Percentiles rank a stretch among this genome's conserved stretches.
These are phyloP conservation scores for Straminergon stramineum DNA, from an alignment of 225 moss, liverwort and hornwort genomes.

Conservation along the genomic window DNA sequence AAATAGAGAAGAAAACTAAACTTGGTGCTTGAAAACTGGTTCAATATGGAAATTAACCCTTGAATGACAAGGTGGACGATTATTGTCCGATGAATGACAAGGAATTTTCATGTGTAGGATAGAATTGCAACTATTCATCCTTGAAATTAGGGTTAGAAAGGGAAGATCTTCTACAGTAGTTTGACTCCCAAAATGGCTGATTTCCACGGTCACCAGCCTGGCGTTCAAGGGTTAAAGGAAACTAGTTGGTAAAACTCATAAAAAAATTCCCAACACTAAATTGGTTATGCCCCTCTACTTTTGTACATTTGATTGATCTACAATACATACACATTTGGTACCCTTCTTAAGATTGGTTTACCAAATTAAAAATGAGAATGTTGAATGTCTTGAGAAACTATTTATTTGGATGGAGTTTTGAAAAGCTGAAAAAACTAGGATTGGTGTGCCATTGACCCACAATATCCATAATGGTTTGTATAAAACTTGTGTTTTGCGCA, in stretches of 20 bases:
- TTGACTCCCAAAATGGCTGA: too few species aligned
- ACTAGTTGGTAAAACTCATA: not conserved
- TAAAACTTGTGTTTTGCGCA: not conserved
- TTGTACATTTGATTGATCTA: not conserved
- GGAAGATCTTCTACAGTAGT: too few species aligned
- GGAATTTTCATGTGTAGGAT: too few species aligned
- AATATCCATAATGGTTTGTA: not conserved
- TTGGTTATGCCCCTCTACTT: fast-evolving
- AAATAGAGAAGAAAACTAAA: not conserved
- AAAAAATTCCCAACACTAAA: fast-evolving
- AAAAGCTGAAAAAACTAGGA: not conserved
- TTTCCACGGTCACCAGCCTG: too few species aligned
- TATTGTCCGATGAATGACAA: too few species aligned
- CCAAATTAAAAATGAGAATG: not conserved
- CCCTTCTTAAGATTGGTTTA: fast-evolving
- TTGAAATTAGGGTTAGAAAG: too few species aligned
- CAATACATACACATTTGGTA: not conserved
- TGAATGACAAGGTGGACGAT: too few species aligned
- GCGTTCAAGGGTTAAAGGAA: too few species aligned
- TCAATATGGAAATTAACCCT: not conserved
- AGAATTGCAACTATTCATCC: too few species aligned
- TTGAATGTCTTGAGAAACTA: not conserved
- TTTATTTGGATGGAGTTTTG: not conserved
- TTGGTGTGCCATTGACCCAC: not conserved
- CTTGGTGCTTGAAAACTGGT: fast-evolving